phyloP scores from a whole-genome alignment of 2,329 filamentous ascomycete species.

The Monilinia vaccinii-corymbosi region DNA sequence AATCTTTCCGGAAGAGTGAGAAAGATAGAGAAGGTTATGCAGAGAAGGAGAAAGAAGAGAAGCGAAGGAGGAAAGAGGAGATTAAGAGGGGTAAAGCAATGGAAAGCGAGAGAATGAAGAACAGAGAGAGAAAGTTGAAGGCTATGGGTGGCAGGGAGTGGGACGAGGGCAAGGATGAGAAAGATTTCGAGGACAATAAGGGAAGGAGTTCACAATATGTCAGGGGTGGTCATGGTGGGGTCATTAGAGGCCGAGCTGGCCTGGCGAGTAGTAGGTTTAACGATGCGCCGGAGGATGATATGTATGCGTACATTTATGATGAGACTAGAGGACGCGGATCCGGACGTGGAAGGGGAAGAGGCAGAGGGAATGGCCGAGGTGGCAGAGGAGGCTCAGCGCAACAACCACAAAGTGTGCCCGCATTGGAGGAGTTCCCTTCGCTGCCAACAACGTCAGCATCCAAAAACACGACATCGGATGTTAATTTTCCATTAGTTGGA shows the following conservation, averaged over 20 bases:
- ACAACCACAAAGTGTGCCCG: constrained; percentile 13
- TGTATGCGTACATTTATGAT: background rate
- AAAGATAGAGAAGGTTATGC: constrained; percentile 57
- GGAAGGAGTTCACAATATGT: constrained; percentile 25
- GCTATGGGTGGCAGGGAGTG: constrained; percentile 29
- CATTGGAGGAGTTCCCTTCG: constrained; percentile 24
- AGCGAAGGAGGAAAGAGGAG: constrained; percentile 37
- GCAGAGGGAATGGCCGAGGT: constrained; percentile 6
- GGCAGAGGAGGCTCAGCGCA: constrained; percentile 16
- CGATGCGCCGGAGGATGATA: constrained; percentile 11
- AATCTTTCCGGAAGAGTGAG: constrained; percentile 55
- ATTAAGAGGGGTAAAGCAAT: constrained; percentile 24
- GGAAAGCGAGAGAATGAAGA: constrained; percentile 30
- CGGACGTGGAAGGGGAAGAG: constrained; percentile 1
- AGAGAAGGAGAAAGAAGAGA: constrained; percentile 51
- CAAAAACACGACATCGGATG: constrained; percentile 9
- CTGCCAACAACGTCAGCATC: constrained; percentile 8
- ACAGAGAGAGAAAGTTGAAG: constrained; percentile 29
- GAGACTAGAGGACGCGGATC: constrained; percentile 20
- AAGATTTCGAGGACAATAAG: constrained; percentile 26
- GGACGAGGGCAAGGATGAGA: constrained; percentile 29
- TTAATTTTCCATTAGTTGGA: constrained; percentile 9
- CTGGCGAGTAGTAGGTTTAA: constrained; percentile 10
- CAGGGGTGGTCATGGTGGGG: constrained; percentile 23
- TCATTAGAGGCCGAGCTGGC: constrained; percentile 17